A percentile compares a stretch with the other conserved stretches of the same genome.
These are phyloP conservation scores for Gossypioides kirkii DNA, from an alignment of 345 rosid species.

Conservation along the genomic window DNA sequence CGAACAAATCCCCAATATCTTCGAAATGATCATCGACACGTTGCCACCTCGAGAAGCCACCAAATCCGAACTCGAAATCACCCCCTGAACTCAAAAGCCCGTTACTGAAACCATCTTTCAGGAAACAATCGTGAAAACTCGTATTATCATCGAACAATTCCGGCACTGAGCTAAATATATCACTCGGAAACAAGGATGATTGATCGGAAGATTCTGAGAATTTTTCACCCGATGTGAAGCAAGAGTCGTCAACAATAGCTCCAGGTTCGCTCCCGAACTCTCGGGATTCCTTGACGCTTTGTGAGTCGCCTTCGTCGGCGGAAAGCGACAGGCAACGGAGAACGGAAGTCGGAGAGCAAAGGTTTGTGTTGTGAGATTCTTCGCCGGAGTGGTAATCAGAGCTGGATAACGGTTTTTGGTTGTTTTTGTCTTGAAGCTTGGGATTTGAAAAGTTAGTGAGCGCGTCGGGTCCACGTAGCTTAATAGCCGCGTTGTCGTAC, in stretches of 20 bases:
- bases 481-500: constrained; percentile 85
- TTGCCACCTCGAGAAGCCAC: constrained; percentile 42
- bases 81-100: constrained; percentile 24
- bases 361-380: constrained; percentile 39
- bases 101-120: constrained; percentile 34
- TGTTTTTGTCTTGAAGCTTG: constrained; percentile 15
- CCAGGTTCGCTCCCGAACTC: constrained; percentile 10
- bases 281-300: constrained; percentile 16
- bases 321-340: constrained; percentile 49
- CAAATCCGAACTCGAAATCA: constrained; percentile 45
- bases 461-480: constrained; percentile 88
- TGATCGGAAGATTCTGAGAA: constrained; percentile 40
- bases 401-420: constrained; percentile 12
- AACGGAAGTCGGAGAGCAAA: constrained; percentile 69
- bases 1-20: constrained; percentile 72
- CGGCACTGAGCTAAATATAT: constrained; percentile 45
- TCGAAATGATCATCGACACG: constrained; percentile 49
- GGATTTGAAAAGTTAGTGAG: constrained; percentile 66
- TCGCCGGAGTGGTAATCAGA: constrained; percentile 42
- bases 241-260: constrained; percentile 23
- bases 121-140: constrained; percentile 18
- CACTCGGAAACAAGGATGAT: constrained; percentile 32
- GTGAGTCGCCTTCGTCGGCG: constrained; percentile 40
- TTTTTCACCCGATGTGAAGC: constrained; percentile 25
- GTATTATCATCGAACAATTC: constrained; percentile 35